phyloP scores from a whole-genome alignment of 2,329 filamentous ascomycete genomes.

The Pestalotiopsis sp. region DNA sequence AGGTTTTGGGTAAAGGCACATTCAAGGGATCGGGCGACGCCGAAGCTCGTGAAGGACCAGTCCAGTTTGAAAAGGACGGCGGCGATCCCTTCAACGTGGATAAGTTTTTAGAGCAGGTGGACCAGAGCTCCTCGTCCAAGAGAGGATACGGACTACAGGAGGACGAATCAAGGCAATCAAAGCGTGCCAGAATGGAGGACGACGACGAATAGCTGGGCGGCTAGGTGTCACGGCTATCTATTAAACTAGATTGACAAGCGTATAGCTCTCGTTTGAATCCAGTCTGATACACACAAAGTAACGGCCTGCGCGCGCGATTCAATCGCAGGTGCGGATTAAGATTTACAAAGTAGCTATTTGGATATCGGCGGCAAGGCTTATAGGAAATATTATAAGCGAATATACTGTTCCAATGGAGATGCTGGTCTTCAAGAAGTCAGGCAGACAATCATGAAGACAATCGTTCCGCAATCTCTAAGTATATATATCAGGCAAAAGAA shows the following conservation, averaged over 20 bases:
- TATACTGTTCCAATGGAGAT: no score
- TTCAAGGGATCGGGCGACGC: slow-evolving; percentile 86
- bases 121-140: slow-evolving; percentile 62
- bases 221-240: not conserved
- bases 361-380: no score
- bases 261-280: not conserved
- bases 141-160: slow-evolving; percentile 79
- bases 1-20: slow-evolving; percentile 85
- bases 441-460: no score
- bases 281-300: not conserved
- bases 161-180: slow-evolving; percentile 60
- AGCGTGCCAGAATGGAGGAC: slow-evolving; percentile 78
- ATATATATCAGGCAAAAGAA: not conserved
- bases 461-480: no score
- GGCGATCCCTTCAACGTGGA: slow-evolving; percentile 92
- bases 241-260: not conserved
- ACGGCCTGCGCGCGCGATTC: no score
- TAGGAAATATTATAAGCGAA: no score
- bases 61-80: slow-evolving; percentile 92
- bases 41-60: slow-evolving; percentile 86
- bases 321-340: no score
- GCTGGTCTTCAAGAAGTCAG: no score
- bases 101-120: slow-evolving; percentile 84
- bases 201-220: slow-evolving; percentile 52
- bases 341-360: no score